Base-by-base conservation (phyloP, 345 rosid genomes). In the Schrenkiella parvula region DNA sequence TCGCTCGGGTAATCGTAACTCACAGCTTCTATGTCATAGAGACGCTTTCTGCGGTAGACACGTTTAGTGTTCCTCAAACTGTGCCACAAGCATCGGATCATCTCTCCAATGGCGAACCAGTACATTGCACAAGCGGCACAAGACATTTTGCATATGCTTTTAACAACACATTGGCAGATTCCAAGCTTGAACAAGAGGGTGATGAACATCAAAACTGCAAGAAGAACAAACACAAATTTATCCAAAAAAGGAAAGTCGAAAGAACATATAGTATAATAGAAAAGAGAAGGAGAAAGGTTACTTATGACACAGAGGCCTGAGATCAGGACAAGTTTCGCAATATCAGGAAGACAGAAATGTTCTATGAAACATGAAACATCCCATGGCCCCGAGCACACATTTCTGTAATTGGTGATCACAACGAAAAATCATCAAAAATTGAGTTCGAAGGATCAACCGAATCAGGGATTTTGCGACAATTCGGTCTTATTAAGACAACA, bases 131-230 rank as follows among this genome's bases (percentile, higher is more conserved):
- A 89, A 4, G 80, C 85, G 15, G 83, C 83, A 82, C 87, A 91
- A n/a, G 87, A 84, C 84, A 89, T 84, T 70, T 84, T 88, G 62
- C 92, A 85, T 8, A 92, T 80, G 85, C 89, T 83, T 82, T 74
- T 87, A 35, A 67, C 78, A 11, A 86, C 59, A 84, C 93, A 86
- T 41, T 85, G 90, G 79, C 84, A 89, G n/a, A 89, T 82, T 18
- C 96, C 96, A 64, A 89, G 44, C 81, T 87, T 82, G 87, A 86
- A 84, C 59, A 86, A 48, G 14, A 85, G 82, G 61, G 86, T 88
- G 77, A 86, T 71, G 87, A 89, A 88, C 76, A 89, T 58, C 64
- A 88, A 74, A 70, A 80, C 95, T 89, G 87, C 53, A 43, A 76
- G 19, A 32, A 19, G 1, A 44, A 59, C 44, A 46, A 57, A 68